Evolutionary conservation across 1,139 yeast genomes (phyloP), one percentile per base, ranked within the genome.

Genomic region (Scheffersomyces illinoinensis): DNA sequence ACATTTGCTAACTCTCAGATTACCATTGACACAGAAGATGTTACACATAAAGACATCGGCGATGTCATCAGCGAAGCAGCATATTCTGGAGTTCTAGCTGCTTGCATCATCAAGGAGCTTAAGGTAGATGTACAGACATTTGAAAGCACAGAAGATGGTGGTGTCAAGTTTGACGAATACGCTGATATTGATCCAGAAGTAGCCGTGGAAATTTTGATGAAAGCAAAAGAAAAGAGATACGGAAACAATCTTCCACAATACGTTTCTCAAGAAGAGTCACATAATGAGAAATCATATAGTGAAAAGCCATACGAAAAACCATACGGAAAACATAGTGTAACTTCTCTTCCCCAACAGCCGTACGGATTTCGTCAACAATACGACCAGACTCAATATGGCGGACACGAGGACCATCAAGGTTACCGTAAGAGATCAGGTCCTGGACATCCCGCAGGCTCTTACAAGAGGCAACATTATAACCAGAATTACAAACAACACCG

Each of bases 131-230:
- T 91, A 20, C 96, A 90, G 69, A 84, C 90, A 1, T 93, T 90
- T 70, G 91, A 90, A 68, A 82, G 81, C 48, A 82, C 89, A 1
- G 76, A 85, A 0, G 89, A 86, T 64, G 93, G 92, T n/a, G 86
- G 86, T 0, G 85, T 93, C 46, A 86, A 88, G 64, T 93, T 90
- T 71, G 97, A 91, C 67, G 97, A 93, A 68, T 93, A 92, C 68
- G 83, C 90, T 5, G 84, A 85, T 58, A 81, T 91, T 21, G 87
- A 88, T 7, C 78, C 87, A 4, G 85, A 85, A 51, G 88, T 85
- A 47, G 95, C 93, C 0, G 82, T 88, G 10, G 86, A 87, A 61
- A 71, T 81, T 48, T 56, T 80, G 24, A 59, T 62, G 2, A 76
- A 73, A 56, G 76, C 78, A 1, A 77, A 76, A 60, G 53, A 58